Evolutionary conservation across 139 green algal genomes (phyloP).

Genomic region (Closterium sp.): DNA sequence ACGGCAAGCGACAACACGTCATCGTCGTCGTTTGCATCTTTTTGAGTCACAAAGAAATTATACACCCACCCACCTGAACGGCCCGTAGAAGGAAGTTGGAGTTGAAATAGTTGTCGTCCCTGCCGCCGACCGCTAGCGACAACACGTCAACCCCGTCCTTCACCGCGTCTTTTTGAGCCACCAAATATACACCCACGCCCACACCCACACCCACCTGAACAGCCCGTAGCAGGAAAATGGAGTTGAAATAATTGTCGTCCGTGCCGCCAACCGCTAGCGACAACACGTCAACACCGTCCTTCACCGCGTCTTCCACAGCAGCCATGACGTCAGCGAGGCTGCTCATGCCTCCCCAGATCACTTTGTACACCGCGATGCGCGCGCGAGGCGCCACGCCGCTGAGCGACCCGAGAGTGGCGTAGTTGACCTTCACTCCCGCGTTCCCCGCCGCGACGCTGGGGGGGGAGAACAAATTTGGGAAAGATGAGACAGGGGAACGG

Average conservation of each 20-base stretch:
- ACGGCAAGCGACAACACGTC: too few relatives aligned
- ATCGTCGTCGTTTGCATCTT: too few relatives aligned
- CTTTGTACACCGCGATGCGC: not conserved
- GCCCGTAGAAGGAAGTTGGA: too few relatives aligned
- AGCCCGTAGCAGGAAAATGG: not conserved
- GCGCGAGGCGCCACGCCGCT: not conserved
- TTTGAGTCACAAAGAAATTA: too few relatives aligned
- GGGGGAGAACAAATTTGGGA: too few relatives aligned
- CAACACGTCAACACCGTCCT: not conserved
- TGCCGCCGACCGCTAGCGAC: too few relatives aligned
- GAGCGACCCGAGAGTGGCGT: not conserved
- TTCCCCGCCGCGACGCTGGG: not conserved
- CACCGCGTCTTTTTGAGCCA: too few relatives aligned
- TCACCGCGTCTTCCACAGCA: not conserved
- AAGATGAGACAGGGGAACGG: too few relatives aligned
- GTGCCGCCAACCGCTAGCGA: not conserved
- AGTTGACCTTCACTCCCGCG: not conserved
- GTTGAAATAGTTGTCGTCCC: too few relatives aligned
- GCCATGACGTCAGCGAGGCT: not conserved
- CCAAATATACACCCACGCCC: too few relatives aligned
- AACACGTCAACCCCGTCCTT: too few relatives aligned
- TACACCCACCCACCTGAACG: too few relatives aligned
- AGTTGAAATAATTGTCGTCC: not conserved
- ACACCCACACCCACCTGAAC: not conserved
- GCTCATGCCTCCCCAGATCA: not conserved